Conservation (phyloP, 108 stramenopile species). For the Parietichytrium sp. region DNA sequence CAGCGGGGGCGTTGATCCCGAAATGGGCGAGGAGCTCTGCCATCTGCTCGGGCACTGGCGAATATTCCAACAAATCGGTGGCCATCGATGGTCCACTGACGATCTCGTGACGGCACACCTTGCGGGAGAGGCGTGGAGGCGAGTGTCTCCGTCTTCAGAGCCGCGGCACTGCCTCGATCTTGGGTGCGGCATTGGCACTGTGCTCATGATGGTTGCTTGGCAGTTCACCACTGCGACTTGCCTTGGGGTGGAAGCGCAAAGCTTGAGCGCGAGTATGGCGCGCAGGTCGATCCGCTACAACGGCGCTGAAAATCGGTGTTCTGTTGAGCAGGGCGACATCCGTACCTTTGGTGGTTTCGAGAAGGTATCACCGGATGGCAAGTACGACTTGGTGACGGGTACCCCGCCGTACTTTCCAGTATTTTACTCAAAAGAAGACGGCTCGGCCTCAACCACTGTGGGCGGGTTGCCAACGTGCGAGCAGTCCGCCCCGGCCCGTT, state of each 20-base stretch:
- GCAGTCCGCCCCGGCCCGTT: constrained; percentile 21
- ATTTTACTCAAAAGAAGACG: background rate
- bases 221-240: background rate
- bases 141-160: background rate
- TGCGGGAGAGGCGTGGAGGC: constrained; percentile 15
- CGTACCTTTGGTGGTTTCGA: background rate
- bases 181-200: constrained; percentile 47
- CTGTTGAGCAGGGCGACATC: constrained; percentile 3
- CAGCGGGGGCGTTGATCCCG: constrained; percentile 23
- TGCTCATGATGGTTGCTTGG: constrained; percentile 44
- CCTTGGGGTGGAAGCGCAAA: constrained; percentile 46
- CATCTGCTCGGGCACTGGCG: constrained; percentile 38
- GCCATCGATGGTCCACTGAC: constrained; percentile 46
- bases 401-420: constrained; percentile 47
- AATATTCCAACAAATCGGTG: constrained; percentile 37
- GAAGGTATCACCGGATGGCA: background rate
- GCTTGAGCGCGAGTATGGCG: constrained; percentile 13
- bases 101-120: constrained; percentile 44
- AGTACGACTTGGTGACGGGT: constrained; percentile 45
- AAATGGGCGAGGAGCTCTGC: constrained; percentile 31
- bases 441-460: background rate
- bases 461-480: constrained; percentile 27
- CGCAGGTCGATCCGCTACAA: constrained; percentile 32
- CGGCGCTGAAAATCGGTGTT: background rate
- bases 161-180: constrained; percentile 30